Percentiles rank a stretch among this genome's conserved stretches.
Evolutionary conservation across 768 basidiomycete genomes (phyloP).

Genomic region (Boletus rufocinnamomeus): DNA sequence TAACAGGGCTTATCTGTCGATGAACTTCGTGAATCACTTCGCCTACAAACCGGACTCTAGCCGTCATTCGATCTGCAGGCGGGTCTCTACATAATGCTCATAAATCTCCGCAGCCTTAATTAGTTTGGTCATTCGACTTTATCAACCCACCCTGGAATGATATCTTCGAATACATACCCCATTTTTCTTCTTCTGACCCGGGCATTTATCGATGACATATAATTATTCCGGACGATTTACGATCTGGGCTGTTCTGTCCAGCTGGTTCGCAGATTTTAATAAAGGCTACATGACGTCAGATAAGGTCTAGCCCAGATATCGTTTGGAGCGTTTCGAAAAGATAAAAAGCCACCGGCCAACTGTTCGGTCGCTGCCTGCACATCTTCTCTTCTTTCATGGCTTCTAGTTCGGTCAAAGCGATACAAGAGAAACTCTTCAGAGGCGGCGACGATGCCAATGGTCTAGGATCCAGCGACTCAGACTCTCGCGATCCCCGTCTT

Average conservation of each 20-base stretch:
- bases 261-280: constrained; percentile 10
- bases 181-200: constrained; percentile 2
- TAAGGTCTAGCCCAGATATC: constrained; percentile 5
- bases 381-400: constrained; percentile 36
- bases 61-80: constrained; percentile 34
- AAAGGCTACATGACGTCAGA: constrained; percentile 26
- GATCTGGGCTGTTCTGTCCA: background rate
- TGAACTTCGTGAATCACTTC: constrained; percentile 12
- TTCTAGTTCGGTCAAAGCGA: constrained; percentile 53
- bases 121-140: constrained; percentile 16
- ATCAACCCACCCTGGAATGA: constrained; percentile 13
- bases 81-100: constrained; percentile 25
- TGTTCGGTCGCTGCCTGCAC: constrained; percentile 4
- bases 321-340: background rate
- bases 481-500: constrained; percentile 39
- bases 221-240: background rate
- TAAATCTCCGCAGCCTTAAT: constrained; percentile 18
- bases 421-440: constrained; percentile 75
- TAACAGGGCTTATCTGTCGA: constrained; percentile 16
- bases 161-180: constrained; percentile 29
- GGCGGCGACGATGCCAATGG: constrained; percentile 34
- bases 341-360: constrained; percentile 14
- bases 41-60: constrained; percentile 22
- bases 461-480: constrained; percentile 25
- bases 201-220: background rate